Evolutionary conservation across 257 asterid species (phyloP).

Genomic region (Jacaranda copaia): DNA sequence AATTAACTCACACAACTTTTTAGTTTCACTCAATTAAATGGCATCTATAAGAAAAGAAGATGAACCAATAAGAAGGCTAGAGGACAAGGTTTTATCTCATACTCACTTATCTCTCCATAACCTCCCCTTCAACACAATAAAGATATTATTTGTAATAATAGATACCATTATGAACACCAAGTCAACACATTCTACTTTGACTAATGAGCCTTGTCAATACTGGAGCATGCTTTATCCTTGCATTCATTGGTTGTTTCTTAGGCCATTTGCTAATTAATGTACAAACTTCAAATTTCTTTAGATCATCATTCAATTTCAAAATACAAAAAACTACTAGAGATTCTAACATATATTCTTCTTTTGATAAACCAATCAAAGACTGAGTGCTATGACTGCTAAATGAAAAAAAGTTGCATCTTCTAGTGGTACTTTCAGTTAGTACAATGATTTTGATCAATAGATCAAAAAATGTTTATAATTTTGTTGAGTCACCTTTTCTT

Average conservation of each 20-base stretch:
- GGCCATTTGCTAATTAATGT: slow-evolving; percentile 6
- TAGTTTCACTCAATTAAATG: slow-evolving; percentile 11
- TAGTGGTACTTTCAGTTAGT: slow-evolving; percentile 16
- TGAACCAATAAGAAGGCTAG: not conserved
- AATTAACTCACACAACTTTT: not conserved
- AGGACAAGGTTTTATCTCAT: too few species aligned
- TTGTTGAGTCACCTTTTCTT: slow-evolving; percentile 10
- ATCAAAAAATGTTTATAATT: not conserved
- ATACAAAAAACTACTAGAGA: slow-evolving; percentile 2
- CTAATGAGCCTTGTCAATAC: slow-evolving; percentile 4
- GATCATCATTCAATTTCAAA: slow-evolving; percentile 13
- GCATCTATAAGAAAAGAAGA: not conserved
- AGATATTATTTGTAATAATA: not conserved
- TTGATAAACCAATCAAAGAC: not conserved
- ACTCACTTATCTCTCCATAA: not conserved
- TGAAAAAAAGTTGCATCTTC: slow-evolving; percentile 1
- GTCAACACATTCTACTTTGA: not conserved
- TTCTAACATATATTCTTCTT: not conserved
- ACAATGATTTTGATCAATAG: slow-evolving; percentile 20
- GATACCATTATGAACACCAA: not conserved
- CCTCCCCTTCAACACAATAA: not conserved
- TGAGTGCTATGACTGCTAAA: slow-evolving; percentile 27
- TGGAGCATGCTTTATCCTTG: slow-evolving; percentile 9
- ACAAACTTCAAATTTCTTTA: not conserved
- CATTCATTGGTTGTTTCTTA: too few species aligned